Percentiles rank a stretch among this genome's conserved stretches.
Evolutionary conservation across 306 rosid species (phyloP).

Genomic region (Quercus parvula): DNA sequence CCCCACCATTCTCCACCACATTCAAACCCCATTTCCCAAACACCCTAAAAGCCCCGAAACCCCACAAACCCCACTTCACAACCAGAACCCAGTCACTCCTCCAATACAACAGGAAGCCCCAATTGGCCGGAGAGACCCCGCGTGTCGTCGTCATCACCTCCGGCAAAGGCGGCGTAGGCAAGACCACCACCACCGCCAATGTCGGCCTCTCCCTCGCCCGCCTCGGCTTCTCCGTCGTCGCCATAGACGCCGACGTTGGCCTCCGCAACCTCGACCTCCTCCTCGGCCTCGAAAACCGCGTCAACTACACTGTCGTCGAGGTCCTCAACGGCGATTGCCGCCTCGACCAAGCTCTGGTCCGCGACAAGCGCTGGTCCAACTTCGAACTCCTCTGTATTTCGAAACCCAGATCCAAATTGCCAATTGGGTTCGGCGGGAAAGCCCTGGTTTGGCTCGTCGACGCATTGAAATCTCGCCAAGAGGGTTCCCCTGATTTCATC

Average conservation of each 20-base stretch:
- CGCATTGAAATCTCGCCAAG: conserved; percentile 64
- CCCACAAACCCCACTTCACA: conserved; percentile 12
- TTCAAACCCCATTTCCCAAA: conserved; percentile 29
- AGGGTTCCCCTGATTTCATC: conserved; percentile 76
- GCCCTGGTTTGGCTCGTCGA: conserved; percentile 92
- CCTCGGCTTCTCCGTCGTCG: conserved; percentile 89
- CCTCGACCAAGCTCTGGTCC: conserved; percentile 86
- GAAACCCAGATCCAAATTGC: conserved; percentile 84
- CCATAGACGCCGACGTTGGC: conserved; percentile 95
- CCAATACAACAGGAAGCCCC: conserved; percentile 90
- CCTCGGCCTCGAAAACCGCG: conserved; percentile 92
- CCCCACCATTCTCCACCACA: conserved; percentile 5
- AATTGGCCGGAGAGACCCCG: conserved; percentile 86
- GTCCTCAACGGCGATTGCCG: conserved; percentile 96
- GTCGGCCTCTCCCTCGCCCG: conserved; percentile 95
- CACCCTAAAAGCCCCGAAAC: conserved; percentile 33
- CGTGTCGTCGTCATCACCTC: conserved; percentile 92
- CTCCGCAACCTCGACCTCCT: conserved; percentile 98
- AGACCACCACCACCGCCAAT: conserved; percentile 93
- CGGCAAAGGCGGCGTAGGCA: conserved; percentile 93
- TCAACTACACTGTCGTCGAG: conserved; percentile 88
- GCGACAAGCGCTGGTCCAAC: conserved; percentile 96
- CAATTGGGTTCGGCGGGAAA: conserved; percentile 88
- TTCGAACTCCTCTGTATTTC: conserved; percentile 93
- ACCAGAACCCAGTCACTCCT: conserved; percentile 42